Base-by-base conservation (phyloP, 2,329 filamentous ascomycete genomes). In the Fusarium sp. region DNA sequence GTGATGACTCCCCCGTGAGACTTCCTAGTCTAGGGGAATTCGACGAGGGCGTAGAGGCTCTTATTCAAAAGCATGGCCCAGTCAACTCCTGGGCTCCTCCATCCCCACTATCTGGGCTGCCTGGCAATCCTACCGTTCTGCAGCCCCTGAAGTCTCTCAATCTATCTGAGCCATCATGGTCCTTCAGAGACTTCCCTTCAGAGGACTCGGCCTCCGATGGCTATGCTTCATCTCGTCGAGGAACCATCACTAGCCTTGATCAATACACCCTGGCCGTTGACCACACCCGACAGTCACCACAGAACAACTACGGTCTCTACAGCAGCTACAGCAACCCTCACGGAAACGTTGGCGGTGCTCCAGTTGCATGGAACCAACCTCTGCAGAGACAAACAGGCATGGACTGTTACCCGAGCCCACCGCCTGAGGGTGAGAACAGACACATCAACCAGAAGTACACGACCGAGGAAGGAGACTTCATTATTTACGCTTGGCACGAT, bases 371-470 rank as follows among this genome's bases (percentile, higher is more conserved):
- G 66, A 80, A 80, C 27, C 63, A 75, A 5, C 77, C 78, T 64
- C 52, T 79, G 35, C 77, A 77, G 25, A 63, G 64, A 27, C 66
- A 74, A 32, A 60, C 71, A 20, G 67, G 67, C 30, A 70, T 80
- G 64, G 80, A 80, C 27, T 77, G 79, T 27, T 83, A 83, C 50
- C 82, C 81, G 20, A 82, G 81, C 62, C 81, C 82, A 14, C 82
- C 82, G 6, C 81, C 80, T 0, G 82, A 84, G 35, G 77, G 77
- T 14, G 82, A 84, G 70, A 82, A 81, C 57, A 77, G 82, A 27
- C 83, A 84, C 70, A 84, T 84, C 71, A 85, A 85, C 75, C 82
- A 85, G 59, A 85, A 85, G 75, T 85, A 85, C 76, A 84, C 83
- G 0, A 82, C 81, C 1, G 84, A 85, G 68, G 83, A 85, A 70